Evolutionary conservation across 495 filamentous ascomycete genomes (phyloP).

Genomic region (Penicillium verhagenii): DNA sequence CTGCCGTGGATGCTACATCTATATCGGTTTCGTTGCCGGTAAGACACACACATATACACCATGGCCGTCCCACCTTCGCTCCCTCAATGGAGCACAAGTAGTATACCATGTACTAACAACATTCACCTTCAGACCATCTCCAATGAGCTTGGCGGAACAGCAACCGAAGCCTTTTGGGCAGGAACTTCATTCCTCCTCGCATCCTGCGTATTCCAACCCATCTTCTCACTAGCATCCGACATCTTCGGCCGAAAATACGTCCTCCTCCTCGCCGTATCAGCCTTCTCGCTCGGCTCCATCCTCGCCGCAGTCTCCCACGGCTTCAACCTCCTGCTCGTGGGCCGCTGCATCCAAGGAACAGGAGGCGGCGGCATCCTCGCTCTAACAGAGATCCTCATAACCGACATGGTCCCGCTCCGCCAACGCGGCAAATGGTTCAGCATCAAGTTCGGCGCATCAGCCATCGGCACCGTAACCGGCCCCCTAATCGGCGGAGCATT

Average conservation of each 20-base stretch:
- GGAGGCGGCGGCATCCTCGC: constrained; percentile 35
- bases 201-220: constrained; percentile 56
- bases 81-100: too few species aligned
- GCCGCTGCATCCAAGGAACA: constrained; percentile 44
- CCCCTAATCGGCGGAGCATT: constrained; percentile 32
- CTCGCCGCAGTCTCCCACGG: constrained; percentile 39
- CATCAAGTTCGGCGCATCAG: constrained; percentile 15
- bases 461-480: constrained; percentile 27
- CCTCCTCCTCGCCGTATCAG: constrained; percentile 21
- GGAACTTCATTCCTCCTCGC: constrained; percentile 63
- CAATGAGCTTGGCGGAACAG: constrained; percentile 22
- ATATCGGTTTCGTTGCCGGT: constrained; percentile 65
- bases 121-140: constrained; percentile 15
- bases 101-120: background rate
- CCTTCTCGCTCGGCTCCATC: constrained; percentile 40
- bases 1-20: constrained; percentile 66
- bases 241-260: constrained; percentile 43
- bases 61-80: too few species aligned
- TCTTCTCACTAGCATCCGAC: constrained; percentile 45
- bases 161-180: constrained; percentile 51
- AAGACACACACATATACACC: constrained; percentile 4
- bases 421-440: constrained; percentile 26
- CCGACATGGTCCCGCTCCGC: constrained; percentile 34
- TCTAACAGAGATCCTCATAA: constrained; percentile 27
- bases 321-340: constrained; percentile 34